A percentile compares a stretch with the other conserved stretches of the same genome.
Evolutionary conservation across 257 asterid genomes (phyloP).

Genomic region (Primulina huaijiensis): DNA sequence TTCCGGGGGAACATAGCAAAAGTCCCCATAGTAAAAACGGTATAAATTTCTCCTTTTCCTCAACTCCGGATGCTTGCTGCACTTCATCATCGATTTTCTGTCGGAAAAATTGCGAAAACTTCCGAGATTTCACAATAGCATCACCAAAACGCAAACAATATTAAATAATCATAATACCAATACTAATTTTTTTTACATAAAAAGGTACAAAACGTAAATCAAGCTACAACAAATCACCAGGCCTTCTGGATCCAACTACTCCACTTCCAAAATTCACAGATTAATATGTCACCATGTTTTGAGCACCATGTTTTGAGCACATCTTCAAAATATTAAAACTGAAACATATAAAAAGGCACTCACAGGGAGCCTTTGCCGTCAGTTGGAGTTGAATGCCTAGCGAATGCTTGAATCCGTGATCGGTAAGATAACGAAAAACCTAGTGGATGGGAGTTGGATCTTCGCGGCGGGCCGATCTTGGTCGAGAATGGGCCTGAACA

Average conservation of each 20-base stretch:
- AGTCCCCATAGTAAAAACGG: neutral
- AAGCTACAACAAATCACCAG: neutral
- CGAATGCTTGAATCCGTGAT: neutral
- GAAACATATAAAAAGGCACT: neutral
- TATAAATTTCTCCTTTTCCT: no score
- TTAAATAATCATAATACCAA: no score
- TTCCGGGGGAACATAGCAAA: neutral
- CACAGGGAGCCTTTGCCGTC: neutral
- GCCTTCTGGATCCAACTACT: neutral
- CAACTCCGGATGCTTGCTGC: neutral
- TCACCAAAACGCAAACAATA: neutral
- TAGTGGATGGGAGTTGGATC: constrained; percentile 20
- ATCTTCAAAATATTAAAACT: no score
- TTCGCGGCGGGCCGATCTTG: constrained; percentile 33
- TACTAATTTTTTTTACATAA: no score
- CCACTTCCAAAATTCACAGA: neutral
- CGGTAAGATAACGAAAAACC: constrained; percentile 27
- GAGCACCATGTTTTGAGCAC: neutral
- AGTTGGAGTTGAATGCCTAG: neutral
- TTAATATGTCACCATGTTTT: neutral
- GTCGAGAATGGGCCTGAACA: constrained; percentile 31
- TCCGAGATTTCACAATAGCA: neutral
- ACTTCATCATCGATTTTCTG: neutral
- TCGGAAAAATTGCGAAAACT: neutral
- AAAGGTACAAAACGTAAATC: neutral